These are phyloP conservation scores for Aphanomyces invadans DNA, from an alignment of 352 stramenopile species.

Conservation along the genomic window DNA sequence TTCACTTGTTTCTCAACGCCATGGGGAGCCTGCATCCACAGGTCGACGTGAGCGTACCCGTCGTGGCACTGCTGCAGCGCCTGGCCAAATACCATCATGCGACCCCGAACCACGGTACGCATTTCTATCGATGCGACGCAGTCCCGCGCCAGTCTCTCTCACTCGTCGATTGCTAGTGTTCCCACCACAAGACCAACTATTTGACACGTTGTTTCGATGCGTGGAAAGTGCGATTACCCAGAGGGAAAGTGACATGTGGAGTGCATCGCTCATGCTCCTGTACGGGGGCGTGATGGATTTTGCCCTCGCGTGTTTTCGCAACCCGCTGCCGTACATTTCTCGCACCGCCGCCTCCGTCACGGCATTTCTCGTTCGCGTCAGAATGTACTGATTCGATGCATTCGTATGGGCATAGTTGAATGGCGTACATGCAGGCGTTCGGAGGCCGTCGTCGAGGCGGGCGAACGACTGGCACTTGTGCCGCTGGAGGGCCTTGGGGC, in stretches of 20 bases:
- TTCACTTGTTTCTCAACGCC: constrained; percentile 82
- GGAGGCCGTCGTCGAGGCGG: constrained; percentile 9
- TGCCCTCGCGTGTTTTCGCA: constrained; percentile 12
- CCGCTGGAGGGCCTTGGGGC: constrained; percentile 15
- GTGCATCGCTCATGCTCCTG: constrained; percentile 12
- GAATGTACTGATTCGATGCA: no score
- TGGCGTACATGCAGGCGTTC: constrained; percentile 5
- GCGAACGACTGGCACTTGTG: constrained; percentile 7
- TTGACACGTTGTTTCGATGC: constrained; percentile 5
- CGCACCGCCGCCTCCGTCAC: background rate
- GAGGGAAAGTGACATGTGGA: background rate
- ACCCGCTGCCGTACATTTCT: background rate
- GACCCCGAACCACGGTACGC: constrained; percentile 24
- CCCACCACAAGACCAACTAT: constrained; percentile 5
- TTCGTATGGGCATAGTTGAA: background rate
- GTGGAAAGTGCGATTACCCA: background rate
- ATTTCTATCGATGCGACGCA: background rate
- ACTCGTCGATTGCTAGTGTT: constrained; percentile 4
- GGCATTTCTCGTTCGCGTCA: constrained; percentile 18
- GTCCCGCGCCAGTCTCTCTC: background rate
- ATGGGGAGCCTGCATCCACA: constrained; percentile 83
- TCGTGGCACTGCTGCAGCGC: constrained; percentile 91
- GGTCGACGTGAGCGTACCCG: constrained; percentile 87
- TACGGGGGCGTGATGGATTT: constrained; percentile 18
- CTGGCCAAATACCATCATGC: constrained; percentile 84